phyloP scores from a whole-genome alignment of 2,329 filamentous ascomycete species.

The Periconia digitata region DNA sequence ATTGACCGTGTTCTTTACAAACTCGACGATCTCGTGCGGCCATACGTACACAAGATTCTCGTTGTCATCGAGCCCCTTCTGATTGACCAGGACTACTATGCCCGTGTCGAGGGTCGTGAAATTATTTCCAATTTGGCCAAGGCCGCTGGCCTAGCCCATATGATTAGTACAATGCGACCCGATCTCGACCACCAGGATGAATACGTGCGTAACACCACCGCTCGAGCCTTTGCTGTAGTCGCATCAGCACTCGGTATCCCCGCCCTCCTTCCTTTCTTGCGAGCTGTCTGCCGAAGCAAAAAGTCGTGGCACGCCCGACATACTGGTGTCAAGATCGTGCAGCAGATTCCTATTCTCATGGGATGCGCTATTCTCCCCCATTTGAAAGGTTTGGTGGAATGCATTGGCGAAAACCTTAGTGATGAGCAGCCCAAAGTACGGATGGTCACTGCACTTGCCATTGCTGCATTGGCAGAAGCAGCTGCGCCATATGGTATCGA shows the following conservation, averaged over 20 bases:
- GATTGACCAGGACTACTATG: slow-evolving; percentile 99
- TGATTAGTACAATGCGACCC: slow-evolving; percentile 99
- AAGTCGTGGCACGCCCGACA: slow-evolving; percentile 99
- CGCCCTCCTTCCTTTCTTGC: slow-evolving; percentile 88
- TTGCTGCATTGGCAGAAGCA: slow-evolving; percentile 92
- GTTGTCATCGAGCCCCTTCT: slow-evolving; percentile 99
- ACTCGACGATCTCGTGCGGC: slow-evolving; percentile 91
- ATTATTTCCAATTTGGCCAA: slow-evolving; percentile 98
- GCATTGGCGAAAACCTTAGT: slow-evolving; percentile 92
- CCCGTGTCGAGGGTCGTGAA: slow-evolving; percentile 94
- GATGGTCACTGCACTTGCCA: slow-evolving; percentile 92
- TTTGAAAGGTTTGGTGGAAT: slow-evolving; percentile 93
- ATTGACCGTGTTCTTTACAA: slow-evolving; percentile 99
- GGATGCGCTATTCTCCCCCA: slow-evolving; percentile 95
- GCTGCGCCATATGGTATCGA: slow-evolving; percentile 99
- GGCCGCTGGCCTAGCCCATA: slow-evolving; percentile 92
- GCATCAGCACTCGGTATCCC: slow-evolving; percentile 95
- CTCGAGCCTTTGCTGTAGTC: slow-evolving; percentile 94
- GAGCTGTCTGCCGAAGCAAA: slow-evolving; percentile 95
- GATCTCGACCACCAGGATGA: slow-evolving; percentile 99
- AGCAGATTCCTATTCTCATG: slow-evolving; percentile 98
- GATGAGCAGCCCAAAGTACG: slow-evolving; percentile 98
- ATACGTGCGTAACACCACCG: slow-evolving; percentile 97
- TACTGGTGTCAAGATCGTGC: slow-evolving; percentile 98
- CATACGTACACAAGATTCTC: slow-evolving; percentile 96